Base-by-base conservation (phyloP, 192 early-diverging fungal species). In the Coemansia sp. region DNA sequence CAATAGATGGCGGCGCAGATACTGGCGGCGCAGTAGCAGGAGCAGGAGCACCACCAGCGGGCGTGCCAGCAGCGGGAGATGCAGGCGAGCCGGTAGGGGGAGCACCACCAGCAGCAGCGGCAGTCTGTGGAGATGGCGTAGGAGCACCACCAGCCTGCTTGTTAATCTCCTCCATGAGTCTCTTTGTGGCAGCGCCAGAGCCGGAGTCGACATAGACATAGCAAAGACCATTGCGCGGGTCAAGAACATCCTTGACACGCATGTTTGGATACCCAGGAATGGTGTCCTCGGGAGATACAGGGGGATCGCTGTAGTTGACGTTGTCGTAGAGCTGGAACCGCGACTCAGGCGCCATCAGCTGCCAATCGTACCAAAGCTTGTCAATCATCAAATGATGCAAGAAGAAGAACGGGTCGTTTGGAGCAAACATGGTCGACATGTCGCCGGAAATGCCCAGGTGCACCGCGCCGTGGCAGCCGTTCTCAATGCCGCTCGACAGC, bases 351-450 rank as follows among this genome's bases (percentile, higher is more conserved):
- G 68, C 63, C 74, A 76, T 71, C 58, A 77, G 47, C 78, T 89
- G 88, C 85, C 86, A 87, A 66, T 74, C 69, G 65, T 73, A 82
- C 84, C 84, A 89, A 22, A 88, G 72, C 67, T 83, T 82, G 80
- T 87, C 89, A 45, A 88, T 78, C 80, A 85, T 85, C 51, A 78
- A 77, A 71, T 90, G 89, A 68, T 90, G 87, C 39, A 90, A 65
- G 65, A 83, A 88, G 73, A 90, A 90, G 65, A 86, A 74, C 51
- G 85, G 86, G 68, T 90, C 89, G 67, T 84, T 84, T 41, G 84
- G 72, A 32, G 85, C 83, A 74, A 78, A 85, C 76, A 86, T 84
- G 41, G 75, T 77, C 41, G 73, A 78, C 84, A 84, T 82, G 69
- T 86, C 86, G 43, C 79, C 82, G 5, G 74, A 74, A 22, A 85